Evolutionary conservation across 225 moss, liverwort and hornwort species (phyloP), one percentile per base, ranked within the genome.

Genomic region (Bryoerythrophyllum caledonicum): DNA sequence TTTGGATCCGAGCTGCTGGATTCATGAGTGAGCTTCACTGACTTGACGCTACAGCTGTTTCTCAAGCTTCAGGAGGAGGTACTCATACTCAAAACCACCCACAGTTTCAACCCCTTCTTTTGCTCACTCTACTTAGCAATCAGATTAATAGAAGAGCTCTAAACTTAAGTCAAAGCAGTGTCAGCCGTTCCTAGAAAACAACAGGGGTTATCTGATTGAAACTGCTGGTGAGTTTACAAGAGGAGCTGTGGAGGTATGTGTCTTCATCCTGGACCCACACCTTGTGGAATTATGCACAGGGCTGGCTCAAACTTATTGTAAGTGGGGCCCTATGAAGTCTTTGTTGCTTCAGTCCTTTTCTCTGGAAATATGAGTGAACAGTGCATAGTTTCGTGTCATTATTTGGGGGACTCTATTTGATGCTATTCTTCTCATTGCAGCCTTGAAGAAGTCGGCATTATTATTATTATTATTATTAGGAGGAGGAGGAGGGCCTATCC

Each of bases 231-330:
- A 10, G 30, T 40, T 15, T 46, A 16, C 5, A 46, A 24, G 32
- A 68, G 37, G 51, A 61, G 49, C 49, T 13, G 76, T 51, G 10
- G 37, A 38, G 55, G 10, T 54, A 21, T 49, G 25, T 59, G 15
- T 35, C 24, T 19, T 65, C 25, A 51, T 68, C 37, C 24, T 52
- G 69, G 76, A 69, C 76, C 76, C 61, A 69, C 61, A 60, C 51
- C 13, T 11, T 44, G 24, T 23, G 17, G 51, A 76, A 76, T 69
- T 37, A 69, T 76, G 68, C 51, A 15, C 43, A 24, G 46, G 67
- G 43, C 56, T 41, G 75, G 24, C 68, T 25, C 37, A 69, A n/a
- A 67, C 67, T 75, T 69, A 76, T 76, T 76, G 60, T 61, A 69
- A 26, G 76, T 69, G 68, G 69, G 76, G 5, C 76, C 75, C 14